These are phyloP conservation scores for Artemisia tridentata DNA, from an alignment of 129 eudicot species.

Conservation along the genomic window DNA sequence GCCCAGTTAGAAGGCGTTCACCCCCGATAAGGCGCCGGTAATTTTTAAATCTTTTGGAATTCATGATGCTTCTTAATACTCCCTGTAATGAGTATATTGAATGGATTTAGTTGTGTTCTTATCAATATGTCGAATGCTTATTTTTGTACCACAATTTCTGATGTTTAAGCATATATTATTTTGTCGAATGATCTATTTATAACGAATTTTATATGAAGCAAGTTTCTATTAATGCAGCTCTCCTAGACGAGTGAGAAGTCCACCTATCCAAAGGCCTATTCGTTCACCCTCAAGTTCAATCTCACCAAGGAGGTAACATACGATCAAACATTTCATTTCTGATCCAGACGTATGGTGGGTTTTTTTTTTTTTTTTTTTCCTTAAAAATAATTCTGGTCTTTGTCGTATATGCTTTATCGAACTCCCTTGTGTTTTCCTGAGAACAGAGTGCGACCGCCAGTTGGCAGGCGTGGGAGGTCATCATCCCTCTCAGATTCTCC, in stretches of 20 bases:
- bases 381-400: background rate
- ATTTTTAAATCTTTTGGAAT: too few species aligned
- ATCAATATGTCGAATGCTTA: too few species aligned
- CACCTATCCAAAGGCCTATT: conserved; percentile 54
- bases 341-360: background rate
- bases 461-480: conserved; percentile 67
- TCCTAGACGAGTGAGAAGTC: conserved; percentile 72
- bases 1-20: too few species aligned
- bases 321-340: background rate
- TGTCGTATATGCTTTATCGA: background rate
- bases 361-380: too few species aligned
- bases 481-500: conserved; percentile 76
- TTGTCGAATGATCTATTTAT: too few species aligned
- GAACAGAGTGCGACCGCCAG: conserved; percentile 57
- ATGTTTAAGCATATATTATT: background rate
- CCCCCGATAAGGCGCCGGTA: too few species aligned
- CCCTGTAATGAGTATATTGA: too few species aligned
- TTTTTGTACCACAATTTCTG: too few species aligned
- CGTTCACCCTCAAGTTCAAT: conserved; percentile 72
- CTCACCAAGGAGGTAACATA: conserved; percentile 66
- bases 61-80: too few species aligned
- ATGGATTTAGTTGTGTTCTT: too few species aligned
- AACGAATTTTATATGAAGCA: background rate
- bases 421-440: background rate
- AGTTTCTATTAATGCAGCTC: conserved; percentile 25